phyloP scores from a whole-genome alignment of 2,329 filamentous ascomycete genomes.

The Fusarium sp. region DNA sequence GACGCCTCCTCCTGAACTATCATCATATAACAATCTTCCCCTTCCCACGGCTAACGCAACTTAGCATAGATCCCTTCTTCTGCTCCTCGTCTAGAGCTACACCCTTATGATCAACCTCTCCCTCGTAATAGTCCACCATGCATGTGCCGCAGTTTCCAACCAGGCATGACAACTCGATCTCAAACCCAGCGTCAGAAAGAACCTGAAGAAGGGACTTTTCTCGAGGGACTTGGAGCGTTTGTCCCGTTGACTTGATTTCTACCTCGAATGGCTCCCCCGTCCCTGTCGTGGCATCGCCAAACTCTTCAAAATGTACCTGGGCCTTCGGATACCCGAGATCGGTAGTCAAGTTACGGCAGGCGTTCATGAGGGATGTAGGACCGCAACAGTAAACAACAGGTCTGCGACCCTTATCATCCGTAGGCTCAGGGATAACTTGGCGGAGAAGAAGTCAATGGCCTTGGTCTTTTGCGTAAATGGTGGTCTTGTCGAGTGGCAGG shows the following conservation, averaged over 20 bases:
- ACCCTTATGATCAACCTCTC: constrained; percentile 23
- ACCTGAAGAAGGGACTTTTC: constrained; percentile 24
- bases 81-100: constrained; percentile 24
- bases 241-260: constrained; percentile 2
- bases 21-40: constrained; percentile 7
- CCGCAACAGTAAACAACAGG: constrained; percentile 14
- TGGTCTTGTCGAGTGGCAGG: background rate
- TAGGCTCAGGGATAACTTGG: background rate
- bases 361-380: background rate
- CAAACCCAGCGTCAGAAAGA: constrained; percentile 16
- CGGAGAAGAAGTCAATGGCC: background rate
- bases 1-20: rapidly evolving
- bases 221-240: background rate
- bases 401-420: background rate
- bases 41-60: constrained; percentile 25
- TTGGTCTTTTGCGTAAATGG: constrained; percentile 12
- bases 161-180: constrained; percentile 23
- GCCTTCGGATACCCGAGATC: background rate
- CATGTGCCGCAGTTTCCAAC: constrained; percentile 30
- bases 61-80: constrained; percentile 17
- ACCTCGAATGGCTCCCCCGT: constrained; percentile 25
- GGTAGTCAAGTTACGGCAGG: background rate
- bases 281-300: constrained; percentile 10
- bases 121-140: constrained; percentile 20
- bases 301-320: constrained; percentile 17